Base-by-base conservation (phyloP, 73 alveolate genomes). In the Diophrys sp. region DNA sequence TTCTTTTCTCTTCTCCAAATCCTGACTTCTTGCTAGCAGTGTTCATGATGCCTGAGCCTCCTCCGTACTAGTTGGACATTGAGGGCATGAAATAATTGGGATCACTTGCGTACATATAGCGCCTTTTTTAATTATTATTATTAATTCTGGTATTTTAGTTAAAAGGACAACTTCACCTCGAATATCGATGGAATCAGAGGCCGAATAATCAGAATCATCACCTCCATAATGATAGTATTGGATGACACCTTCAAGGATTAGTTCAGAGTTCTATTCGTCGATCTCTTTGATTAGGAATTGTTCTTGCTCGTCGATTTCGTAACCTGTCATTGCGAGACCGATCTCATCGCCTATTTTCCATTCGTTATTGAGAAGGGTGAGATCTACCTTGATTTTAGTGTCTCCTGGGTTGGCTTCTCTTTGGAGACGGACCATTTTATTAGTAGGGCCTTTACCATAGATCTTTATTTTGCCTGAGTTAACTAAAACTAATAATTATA, bases 1-100 rank as follows among this genome's bases (percentile, higher is more conserved):
- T 85, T 70, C 66, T 69, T 66, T 57, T 75, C n/a, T 75, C 83
- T 56, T 75, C 71, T 33, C n/a, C 34, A 23, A 25, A 31, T 28
- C 54, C 56, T 68, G 44, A 28, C 33, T 62, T 26, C 75, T 33
- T 54, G 33, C 81, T 72, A 1, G 25, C 34, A n/a, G n/a, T n/a
- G n/a, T n/a, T n/a, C n/a, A n/a, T n/a, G n/a, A n/a, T n/a, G n/a
- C n/a, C n/a, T 23, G 32, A 23, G 5, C 30, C 31, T 66, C 73
- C 73, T n/a, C 73, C 73, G 23, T 66, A 66, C 14, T 26, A n/a
- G 27, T 66, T 66, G 31, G 33, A 23, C 31, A 23, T 26, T 66
- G 73, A 66, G 11, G 73, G 73, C 28, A 26, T 26, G 23, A 66
- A 66, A 27, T n/a, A 66, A 23, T 33, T 56, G 2, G 70, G 77